Base-by-base conservation (phyloP, 169 alveolate species). In the Fabrea salina region DNA sequence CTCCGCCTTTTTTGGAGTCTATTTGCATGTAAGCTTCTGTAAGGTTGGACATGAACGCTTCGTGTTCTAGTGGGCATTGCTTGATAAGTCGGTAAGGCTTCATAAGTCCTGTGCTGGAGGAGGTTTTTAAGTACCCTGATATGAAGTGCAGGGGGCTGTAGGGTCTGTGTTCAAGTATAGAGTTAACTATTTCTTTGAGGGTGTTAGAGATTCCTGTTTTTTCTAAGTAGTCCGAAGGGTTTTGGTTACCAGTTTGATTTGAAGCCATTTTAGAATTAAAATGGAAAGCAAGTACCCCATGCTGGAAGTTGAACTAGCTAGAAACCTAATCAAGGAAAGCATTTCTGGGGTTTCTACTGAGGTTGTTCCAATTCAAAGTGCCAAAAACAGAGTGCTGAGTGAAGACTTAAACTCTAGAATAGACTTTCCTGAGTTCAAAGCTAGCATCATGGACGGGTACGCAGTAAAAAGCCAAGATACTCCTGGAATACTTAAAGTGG, bases 211-310 rank as follows among this genome's bases (percentile, higher is more conserved):
- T 82, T 49, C 80, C 86, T 1, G 85, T 67, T 41, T 75, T 77
- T 61, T 82, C 89, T 56, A 85, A 66, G 33, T 86, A 86, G 1
- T 86, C 91, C 49, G 81, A 88, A 0, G 91, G 86, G n/a, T n/a
- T n/a, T n/a, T n/a, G 22, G 27, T 2, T 3, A 11, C 3, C 11
- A 68, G 56, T 40, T 11, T 37, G 7, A 7, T 11, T 44, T 5
- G 7, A 54, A 4, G 58, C 11, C 3, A 27, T 33, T 30, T 27
- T 50, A 27, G 49, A 56, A 5, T 4, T 49, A 41, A 71, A 25
- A 71, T 41, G 43, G 40, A 19, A 32, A 19, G 70, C 25, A 47
- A 27, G 19, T 49, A 35, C 2, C 41, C 49, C 47, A 30, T 53
- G 54, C 67, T 47, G 16, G n/a, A 41, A n/a, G 41, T 32, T 43